phyloP scores from a whole-genome alignment of 2,329 filamentous ascomycete species.

The Ophiostoma quercus region DNA sequence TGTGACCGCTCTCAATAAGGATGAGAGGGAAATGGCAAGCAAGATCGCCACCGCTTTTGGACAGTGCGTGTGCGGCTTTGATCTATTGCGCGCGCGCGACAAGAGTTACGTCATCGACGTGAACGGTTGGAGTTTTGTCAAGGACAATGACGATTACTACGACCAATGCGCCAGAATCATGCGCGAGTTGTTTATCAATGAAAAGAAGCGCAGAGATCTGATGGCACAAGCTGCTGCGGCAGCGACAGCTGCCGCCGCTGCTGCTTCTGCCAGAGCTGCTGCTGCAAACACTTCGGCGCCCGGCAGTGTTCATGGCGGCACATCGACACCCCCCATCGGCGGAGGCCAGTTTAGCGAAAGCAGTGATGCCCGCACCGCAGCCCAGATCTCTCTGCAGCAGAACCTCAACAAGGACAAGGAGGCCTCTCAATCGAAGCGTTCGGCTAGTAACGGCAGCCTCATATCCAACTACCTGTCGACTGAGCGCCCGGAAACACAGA shows the following conservation, averaged over 20 bases:
- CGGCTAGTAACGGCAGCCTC: slow-evolving; percentile 17
- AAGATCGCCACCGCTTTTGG: slow-evolving; percentile 90
- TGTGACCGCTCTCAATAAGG: slow-evolving; percentile 73
- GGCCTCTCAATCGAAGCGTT: slow-evolving; percentile 13
- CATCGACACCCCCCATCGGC: slow-evolving; percentile 31
- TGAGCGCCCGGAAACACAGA: slow-evolving; percentile 12
- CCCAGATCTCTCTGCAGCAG: slow-evolving; percentile 24
- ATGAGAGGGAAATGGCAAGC: slow-evolving; percentile 80
- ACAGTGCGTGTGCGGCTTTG: slow-evolving; percentile 92
- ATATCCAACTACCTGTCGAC: slow-evolving; percentile 1
- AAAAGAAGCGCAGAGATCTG: slow-evolving; percentile 53
- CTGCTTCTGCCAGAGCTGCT: slow-evolving; percentile 32
- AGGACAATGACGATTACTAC: slow-evolving; percentile 98
- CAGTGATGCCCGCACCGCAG: slow-evolving; percentile 24
- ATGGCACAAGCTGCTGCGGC: slow-evolving; percentile 23
- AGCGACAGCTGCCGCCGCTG: slow-evolving; percentile 24
- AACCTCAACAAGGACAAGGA: slow-evolving; percentile 32
- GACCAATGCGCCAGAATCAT: slow-evolving; percentile 83
- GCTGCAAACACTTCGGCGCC: slow-evolving; percentile 25
- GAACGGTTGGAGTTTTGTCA: slow-evolving; percentile 99
- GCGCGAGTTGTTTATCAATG: slow-evolving; percentile 79
- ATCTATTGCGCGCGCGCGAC: slow-evolving; percentile 78
- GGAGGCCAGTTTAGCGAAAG: slow-evolving; percentile 12
- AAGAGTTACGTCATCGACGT: slow-evolving; percentile 98
- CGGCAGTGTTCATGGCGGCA: slow-evolving; percentile 26